Base-by-base conservation (phyloP, 495 filamentous ascomycete species). In the Usnea hakonensis region DNA sequence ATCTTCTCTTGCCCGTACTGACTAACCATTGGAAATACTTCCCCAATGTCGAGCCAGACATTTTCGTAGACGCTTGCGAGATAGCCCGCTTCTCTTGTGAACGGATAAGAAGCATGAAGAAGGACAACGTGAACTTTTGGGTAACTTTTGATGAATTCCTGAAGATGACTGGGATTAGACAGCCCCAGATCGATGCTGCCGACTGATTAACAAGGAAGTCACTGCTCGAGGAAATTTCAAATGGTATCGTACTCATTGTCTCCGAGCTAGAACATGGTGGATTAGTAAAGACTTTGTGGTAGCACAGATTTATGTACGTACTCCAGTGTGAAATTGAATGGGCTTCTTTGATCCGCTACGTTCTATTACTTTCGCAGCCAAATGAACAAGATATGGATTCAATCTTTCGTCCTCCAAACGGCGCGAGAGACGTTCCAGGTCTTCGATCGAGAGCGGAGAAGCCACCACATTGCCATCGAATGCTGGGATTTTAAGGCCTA, bases 81-180 rank as follows among this genome's bases (percentile, higher is more conserved):
- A 69, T 95, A 95, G 1, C 87, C 91, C 3, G 85, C 87, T 71
- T 95, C 87, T 32, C 83, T 83, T 0, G 88, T 94, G 68, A 89
- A 95, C 0, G 91, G 91, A 69, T 96, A 96, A 0, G 87, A 81
- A 4, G 90, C 86, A 69, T 95, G 90, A 16, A 96, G 80, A 28
- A 96, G 75, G 19, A 96, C 88, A 58, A 95, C 85, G 2, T 86
- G 84, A 3, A 91, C 83, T 1, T 78, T 75, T 0, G 87, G 80
- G 66, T 87, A 90, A 9, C 78, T 75, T 17, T 83, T 77, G 64
- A 96, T 90, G 62, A 95, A 81, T 0, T 75, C 72, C 71, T 95
- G 89, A 38, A 96, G 69, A 68, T 89, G 84, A 41, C 90, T 84
- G 10, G 91, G 91, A 59, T 90, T 92, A 0, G 90, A 81, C 55